A percentile compares a stretch with the other conserved stretches of the same genome.
Conservation (phyloP, 495 filamentous ascomycete genomes). For the Aspergillus haitiensis region DNA sequence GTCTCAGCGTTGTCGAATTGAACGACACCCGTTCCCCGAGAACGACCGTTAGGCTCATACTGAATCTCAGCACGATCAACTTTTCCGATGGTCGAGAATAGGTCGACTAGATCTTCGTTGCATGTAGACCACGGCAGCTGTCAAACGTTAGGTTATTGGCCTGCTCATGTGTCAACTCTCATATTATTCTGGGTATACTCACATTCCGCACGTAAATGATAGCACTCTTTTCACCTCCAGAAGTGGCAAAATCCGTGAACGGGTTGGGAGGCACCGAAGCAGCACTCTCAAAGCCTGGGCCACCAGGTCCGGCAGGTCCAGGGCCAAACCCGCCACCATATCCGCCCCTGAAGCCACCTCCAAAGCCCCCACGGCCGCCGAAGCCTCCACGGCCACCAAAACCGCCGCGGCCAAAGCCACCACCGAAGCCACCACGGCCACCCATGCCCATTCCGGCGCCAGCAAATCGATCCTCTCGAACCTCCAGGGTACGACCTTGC, state of each 20-base stretch:
- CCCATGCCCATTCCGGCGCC: constrained; percentile 58
- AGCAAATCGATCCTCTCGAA: constrained; percentile 95
- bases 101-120: constrained; percentile 92
- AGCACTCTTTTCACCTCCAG: constrained; percentile 78
- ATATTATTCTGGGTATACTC: constrained; percentile 41
- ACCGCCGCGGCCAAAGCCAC: constrained; percentile 54
- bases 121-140: constrained; percentile 98
- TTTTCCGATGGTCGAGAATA: constrained; percentile 97
- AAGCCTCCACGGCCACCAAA: constrained; percentile 48
- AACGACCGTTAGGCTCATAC: constrained; percentile 94
- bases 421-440: constrained; percentile 47
- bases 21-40: constrained; percentile 92
- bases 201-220: constrained; percentile 97
- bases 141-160: constrained; percentile 12
- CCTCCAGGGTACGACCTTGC: constrained; percentile 91
- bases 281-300: constrained; percentile 32
- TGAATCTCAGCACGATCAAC: constrained; percentile 98
- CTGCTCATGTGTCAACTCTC: background rate
- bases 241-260: constrained; percentile 92
- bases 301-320: constrained; percentile 31
- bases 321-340: constrained; percentile 40
- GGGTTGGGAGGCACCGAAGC: constrained; percentile 72
- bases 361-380: constrained; percentile 48
- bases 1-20: constrained; percentile 81
- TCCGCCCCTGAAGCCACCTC: constrained; percentile 27